Evolutionary conservation across 768 basidiomycete genomes (phyloP).

Genomic region (Collybia sp.): DNA sequence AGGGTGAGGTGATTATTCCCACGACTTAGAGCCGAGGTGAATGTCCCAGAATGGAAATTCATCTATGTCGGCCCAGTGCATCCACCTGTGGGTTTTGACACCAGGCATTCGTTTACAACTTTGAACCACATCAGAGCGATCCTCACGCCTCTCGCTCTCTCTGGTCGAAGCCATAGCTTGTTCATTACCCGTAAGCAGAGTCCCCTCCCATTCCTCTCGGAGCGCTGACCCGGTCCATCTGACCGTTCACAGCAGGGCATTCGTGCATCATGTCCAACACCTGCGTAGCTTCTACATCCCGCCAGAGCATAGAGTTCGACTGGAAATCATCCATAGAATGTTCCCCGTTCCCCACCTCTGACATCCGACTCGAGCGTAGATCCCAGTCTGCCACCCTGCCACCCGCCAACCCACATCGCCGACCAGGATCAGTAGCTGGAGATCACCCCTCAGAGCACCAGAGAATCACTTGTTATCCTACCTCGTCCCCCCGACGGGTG

Average conservation of each 20-base stretch:
- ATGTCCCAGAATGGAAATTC: slow-evolving; percentile 30
- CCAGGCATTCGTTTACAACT: slow-evolving; percentile 17
- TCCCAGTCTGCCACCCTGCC: slow-evolving; percentile 12
- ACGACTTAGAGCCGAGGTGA: slow-evolving; percentile 12
- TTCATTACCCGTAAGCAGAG: slow-evolving; percentile 5
- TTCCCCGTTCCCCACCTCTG: slow-evolving; percentile 31
- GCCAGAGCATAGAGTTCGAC: slow-evolving; percentile 11
- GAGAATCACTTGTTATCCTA: slow-evolving; percentile 13
- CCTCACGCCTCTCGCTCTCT: slow-evolving; percentile 2
- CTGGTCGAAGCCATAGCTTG: slow-evolving; percentile 5
- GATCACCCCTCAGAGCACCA: slow-evolving; percentile 10
- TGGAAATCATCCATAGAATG: slow-evolving; percentile 13
- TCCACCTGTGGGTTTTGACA: slow-evolving; percentile 18
- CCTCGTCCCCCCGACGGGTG: slow-evolving; percentile 15
- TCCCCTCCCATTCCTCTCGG: slow-evolving; percentile 3
- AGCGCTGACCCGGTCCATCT: slow-evolving; percentile 5
- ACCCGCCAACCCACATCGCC: slow-evolving; percentile 12
- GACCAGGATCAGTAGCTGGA: slow-evolving; percentile 1
- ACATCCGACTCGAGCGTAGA: slow-evolving; percentile 26
- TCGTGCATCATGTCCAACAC: slow-evolving; percentile 6
- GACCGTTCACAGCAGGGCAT: slow-evolving; percentile 4
- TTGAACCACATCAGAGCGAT: slow-evolving; percentile 12
- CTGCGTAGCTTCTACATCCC: slow-evolving; percentile 9
- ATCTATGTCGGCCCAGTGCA: slow-evolving; percentile 5
- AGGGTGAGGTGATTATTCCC: slow-evolving; percentile 10